Evolutionary conservation across 148 eudicot species (phyloP).

Genomic region (Vaccinium myrtillus): DNA sequence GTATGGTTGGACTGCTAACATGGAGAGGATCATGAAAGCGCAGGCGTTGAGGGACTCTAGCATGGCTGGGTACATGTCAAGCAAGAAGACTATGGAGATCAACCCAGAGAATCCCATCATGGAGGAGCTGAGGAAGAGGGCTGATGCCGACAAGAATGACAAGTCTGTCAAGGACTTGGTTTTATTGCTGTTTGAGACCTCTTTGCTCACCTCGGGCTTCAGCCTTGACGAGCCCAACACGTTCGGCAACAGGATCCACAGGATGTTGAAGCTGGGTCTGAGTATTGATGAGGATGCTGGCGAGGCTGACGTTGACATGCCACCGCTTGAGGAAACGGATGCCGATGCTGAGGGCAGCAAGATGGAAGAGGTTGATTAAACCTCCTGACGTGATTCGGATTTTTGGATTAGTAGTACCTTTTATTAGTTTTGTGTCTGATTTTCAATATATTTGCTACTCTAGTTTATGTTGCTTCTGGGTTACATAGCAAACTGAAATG

Average conservation of each 20-base stretch:
- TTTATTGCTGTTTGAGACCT: slow-evolving; percentile 65
- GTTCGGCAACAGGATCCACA: slow-evolving; percentile 79
- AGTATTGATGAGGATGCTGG: slow-evolving; percentile 73
- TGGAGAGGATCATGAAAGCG: slow-evolving; percentile 86
- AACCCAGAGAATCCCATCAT: slow-evolving; percentile 82
- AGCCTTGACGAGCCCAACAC: slow-evolving; percentile 87
- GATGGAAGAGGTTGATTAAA: slow-evolving; percentile 77
- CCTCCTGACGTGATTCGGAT: background rate
- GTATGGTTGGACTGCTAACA: slow-evolving; percentile 88
- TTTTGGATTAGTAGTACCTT: background rate
- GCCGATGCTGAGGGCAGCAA: slow-evolving; percentile 60
- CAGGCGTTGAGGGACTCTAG: slow-evolving; percentile 82
- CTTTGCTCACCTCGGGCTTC: slow-evolving; percentile 74
- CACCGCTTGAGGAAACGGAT: slow-evolving; percentile 51
- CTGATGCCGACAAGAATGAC: slow-evolving; percentile 87
- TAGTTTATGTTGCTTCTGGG: background rate
- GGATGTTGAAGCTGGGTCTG: slow-evolving; percentile 86
- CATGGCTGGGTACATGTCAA: slow-evolving; percentile 86
- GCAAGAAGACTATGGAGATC: slow-evolving; percentile 90
- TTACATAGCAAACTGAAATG: background rate
- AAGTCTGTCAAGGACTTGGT: slow-evolving; percentile 85
- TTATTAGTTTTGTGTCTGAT: background rate
- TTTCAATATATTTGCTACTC: background rate
- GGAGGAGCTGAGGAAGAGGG: slow-evolving; percentile 89
- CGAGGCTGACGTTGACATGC: slow-evolving; percentile 63